These are phyloP conservation scores for Hibiscus mutabilis DNA, from an alignment of 345 rosid species.

Conservation along the genomic window DNA sequence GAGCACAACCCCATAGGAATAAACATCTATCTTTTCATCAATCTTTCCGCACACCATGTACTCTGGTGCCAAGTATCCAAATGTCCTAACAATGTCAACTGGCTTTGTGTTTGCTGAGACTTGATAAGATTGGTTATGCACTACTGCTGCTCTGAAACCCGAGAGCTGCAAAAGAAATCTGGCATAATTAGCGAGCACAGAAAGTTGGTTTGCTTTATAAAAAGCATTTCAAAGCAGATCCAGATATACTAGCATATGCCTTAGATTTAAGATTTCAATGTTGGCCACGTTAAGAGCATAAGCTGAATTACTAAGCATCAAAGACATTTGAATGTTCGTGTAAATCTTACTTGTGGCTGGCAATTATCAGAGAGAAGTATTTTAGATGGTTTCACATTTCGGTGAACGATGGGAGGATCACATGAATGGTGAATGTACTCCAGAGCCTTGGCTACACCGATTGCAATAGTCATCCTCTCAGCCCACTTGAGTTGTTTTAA, in stretches of 20 bases:
- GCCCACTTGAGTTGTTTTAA: conserved; percentile 26
- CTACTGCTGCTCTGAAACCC: neutral
- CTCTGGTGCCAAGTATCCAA: conserved; percentile 40
- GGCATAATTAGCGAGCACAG: neutral
- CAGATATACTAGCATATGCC: neutral
- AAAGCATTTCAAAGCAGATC: neutral
- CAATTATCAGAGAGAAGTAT: conserved; percentile 28
- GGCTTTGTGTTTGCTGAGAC: conserved; percentile 17
- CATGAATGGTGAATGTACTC: conserved; percentile 34
- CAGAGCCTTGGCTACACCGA: conserved; percentile 39
- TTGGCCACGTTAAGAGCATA: neutral
- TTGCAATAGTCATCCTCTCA: conserved; percentile 29
- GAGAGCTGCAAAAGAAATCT: neutral
- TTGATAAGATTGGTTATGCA: conserved; percentile 20
- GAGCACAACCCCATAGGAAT: conserved; percentile 43
- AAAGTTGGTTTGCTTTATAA: neutral
- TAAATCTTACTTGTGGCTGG: conserved; percentile 27
- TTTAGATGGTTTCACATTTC: conserved; percentile 36
- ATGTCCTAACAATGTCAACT: conserved; percentile 23
- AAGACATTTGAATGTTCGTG: neutral
- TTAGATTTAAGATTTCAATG: neutral
- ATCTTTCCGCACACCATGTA: conserved; percentile 36
- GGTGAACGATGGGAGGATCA: conserved; percentile 33
- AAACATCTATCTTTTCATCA: conserved; percentile 39
- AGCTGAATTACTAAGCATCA: conserved; percentile 4